These are phyloP conservation scores for Rostrohypoxylon terebratum DNA, from an alignment of 495 filamentous ascomycete species.

Conservation along the genomic window DNA sequence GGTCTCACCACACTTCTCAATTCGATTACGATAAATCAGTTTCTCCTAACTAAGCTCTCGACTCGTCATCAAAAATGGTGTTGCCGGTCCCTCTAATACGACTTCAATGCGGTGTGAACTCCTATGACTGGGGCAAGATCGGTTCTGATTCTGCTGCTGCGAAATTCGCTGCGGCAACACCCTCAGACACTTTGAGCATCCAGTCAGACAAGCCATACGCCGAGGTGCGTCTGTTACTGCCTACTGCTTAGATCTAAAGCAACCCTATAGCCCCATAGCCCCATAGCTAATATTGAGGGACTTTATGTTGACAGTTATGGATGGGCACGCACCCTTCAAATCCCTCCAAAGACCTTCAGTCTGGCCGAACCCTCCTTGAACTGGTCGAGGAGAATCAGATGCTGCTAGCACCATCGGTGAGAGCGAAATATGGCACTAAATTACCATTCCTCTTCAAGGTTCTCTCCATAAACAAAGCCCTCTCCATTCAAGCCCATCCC, in stretches of 20 bases:
- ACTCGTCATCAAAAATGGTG: slow-evolving; percentile 62
- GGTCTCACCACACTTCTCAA: background rate
- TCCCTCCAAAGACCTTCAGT: slow-evolving; percentile 87
- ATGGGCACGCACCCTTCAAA: slow-evolving; percentile 98
- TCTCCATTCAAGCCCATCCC: slow-evolving; percentile 97
- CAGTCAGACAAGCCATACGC: slow-evolving; percentile 88
- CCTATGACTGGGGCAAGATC: slow-evolving; percentile 98
- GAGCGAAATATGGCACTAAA: slow-evolving; percentile 77
- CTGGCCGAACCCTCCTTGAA: slow-evolving; percentile 88
- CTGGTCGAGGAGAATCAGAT: slow-evolving; percentile 89
- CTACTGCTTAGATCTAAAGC: slow-evolving; percentile 12
- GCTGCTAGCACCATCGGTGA: slow-evolving; percentile 78
- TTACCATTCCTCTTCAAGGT: slow-evolving; percentile 98
- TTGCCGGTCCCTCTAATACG: slow-evolving; percentile 83
- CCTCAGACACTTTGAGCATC: slow-evolving; percentile 75
- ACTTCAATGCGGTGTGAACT: slow-evolving; percentile 96
- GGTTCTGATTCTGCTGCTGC: slow-evolving; percentile 83
- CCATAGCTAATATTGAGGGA: slow-evolving; percentile 24
- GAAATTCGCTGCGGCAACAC: slow-evolving; percentile 81
- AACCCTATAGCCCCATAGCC: slow-evolving; percentile 1
- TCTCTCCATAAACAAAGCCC: slow-evolving; percentile 89
- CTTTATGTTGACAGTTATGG: slow-evolving; percentile 76
- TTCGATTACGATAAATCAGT: background rate
- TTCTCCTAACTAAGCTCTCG: background rate
- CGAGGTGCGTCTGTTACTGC: slow-evolving; percentile 67